Evolutionary conservation across 495 filamentous ascomycete genomes (phyloP).

Genomic region (Xylaria castorea): DNA sequence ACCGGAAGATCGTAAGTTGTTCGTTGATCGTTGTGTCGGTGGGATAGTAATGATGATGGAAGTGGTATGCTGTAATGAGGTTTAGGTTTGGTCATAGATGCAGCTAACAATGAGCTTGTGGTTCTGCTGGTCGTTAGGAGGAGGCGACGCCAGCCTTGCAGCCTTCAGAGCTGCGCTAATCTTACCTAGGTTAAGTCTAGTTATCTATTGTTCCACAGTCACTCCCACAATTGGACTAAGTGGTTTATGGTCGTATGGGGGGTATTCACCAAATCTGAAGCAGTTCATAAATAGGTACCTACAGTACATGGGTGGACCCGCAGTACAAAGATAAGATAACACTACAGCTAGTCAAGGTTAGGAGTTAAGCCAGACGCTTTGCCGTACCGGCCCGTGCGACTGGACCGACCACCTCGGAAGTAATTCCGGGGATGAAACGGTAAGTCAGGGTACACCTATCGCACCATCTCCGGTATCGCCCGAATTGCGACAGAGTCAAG

Average conservation of each 20-base stretch:
- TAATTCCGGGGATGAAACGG: not conserved
- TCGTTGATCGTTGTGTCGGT: not conserved
- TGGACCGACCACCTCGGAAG: not conserved
- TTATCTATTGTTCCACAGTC: too few species aligned
- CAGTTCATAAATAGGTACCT: not conserved
- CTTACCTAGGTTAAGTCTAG: not conserved
- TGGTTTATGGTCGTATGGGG: not conserved
- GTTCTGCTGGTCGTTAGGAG: conserved; percentile 17
- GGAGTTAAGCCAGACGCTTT: not conserved
- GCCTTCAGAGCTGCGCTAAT: conserved; percentile 33
- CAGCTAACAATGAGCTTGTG: conserved; percentile 12
- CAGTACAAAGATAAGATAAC: not conserved
- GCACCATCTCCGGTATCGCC: conserved; percentile 29
- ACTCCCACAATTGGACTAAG: not conserved
- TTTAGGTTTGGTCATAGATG: not conserved
- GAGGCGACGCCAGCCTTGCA: conserved; percentile 45
- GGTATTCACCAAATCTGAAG: not conserved
- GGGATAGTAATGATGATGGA: not conserved
- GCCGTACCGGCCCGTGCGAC: conserved; percentile 18
- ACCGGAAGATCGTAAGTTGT: not conserved
- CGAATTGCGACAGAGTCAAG: conserved; percentile 6
- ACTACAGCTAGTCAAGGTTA: not conserved
- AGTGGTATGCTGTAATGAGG: conserved; percentile 11
- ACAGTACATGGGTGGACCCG: too few species aligned
- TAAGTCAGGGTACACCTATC: not conserved